Evolutionary conservation across 2,329 filamentous ascomycete genomes (phyloP).

Genomic region (Colletotrichum liriopes): DNA sequence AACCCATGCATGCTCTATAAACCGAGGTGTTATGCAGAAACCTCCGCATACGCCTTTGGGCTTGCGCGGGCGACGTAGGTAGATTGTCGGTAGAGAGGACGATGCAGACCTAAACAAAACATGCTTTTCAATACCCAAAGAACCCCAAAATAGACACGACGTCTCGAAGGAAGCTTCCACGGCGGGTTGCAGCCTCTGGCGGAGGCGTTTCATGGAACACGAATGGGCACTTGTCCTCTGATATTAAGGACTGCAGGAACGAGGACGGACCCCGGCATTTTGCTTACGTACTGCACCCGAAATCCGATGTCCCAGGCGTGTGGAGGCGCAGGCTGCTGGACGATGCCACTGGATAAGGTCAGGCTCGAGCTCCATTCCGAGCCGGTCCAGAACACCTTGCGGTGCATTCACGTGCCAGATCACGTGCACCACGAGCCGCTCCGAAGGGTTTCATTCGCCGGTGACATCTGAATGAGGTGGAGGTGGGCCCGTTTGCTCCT

Average conservation of each 20-base stretch:
- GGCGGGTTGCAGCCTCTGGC: conserved; percentile 13
- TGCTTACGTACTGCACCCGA: conserved; percentile 26
- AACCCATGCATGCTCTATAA: conserved; percentile 5
- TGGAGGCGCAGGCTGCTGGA: conserved; percentile 6
- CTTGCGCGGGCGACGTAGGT: neutral
- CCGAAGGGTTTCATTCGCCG: conserved; percentile 35
- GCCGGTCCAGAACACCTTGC: conserved; percentile 19
- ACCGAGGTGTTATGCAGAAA: conserved; percentile 1
- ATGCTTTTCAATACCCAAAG: neutral
- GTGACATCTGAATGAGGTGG: conserved; percentile 32
- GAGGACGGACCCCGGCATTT: conserved; percentile 5
- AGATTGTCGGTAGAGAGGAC: neutral
- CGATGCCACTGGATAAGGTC: conserved; percentile 8
- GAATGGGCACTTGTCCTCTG: neutral
- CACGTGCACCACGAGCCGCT: neutral
- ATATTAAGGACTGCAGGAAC: conserved; percentile 28
- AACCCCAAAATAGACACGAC: neutral
- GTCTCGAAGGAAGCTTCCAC: neutral
- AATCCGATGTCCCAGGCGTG: conserved; percentile 9
- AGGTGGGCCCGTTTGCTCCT: conserved; percentile 37
- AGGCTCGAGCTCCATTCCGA: conserved; percentile 12
- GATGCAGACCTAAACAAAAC: neutral
- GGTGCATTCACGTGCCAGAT: neutral
- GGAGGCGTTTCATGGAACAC: conserved; percentile 20
- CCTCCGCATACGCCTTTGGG: neutral